Base-by-base conservation (phyloP, 2,329 filamentous ascomycete genomes). In the Amesomyces nigricolor region DNA sequence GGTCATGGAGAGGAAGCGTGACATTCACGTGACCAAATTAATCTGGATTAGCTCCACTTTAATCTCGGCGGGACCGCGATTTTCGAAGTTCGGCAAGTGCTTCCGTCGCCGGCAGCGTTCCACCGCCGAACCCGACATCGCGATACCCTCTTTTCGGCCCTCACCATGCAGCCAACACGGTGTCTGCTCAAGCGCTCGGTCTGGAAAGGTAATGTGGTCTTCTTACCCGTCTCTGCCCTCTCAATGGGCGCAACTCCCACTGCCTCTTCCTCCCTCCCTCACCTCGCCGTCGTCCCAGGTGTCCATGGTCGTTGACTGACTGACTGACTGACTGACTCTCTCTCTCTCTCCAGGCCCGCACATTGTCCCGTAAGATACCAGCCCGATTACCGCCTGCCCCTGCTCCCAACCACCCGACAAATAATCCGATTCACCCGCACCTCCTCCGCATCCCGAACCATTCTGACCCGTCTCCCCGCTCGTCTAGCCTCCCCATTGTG, bases 141-240 rank as follows among this genome's bases (percentile, higher is more conserved):
- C 11, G 32, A 35, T 3, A 35, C 32, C 11, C 32, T 13, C 32
- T 35, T 35, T 35, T 35, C 32, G 32, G 32, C 32, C 8, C 32
- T 35, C 32, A 35, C 52, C 32, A 91, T 91, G 87, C 79, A 85
- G 70, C 79, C 85, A 60, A 89, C 87, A 64, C 77, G 83, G 67
- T 77, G 76, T 66, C 78, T 89, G 16, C 69, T 88, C 38, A 85
- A 84, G 74, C 86, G 89, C 64, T 94, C 89, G 48, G 85, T 91
- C 67, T 95, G 89, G 89, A 95, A 95, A 80, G 89, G 89, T 91
- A 72, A 63, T 46, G 73, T 57, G 0, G n/a, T 2, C 11, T 16
- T 8, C 16, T 3, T 44, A 19, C 19, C 13, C 9, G 14, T 19
- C 26, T 51, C 26, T 9, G 30, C 30, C 29, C 17, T 19, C 32